phyloP scores from a whole-genome alignment of 2,329 filamentous ascomycete species.

The Alternaria infectoria region DNA sequence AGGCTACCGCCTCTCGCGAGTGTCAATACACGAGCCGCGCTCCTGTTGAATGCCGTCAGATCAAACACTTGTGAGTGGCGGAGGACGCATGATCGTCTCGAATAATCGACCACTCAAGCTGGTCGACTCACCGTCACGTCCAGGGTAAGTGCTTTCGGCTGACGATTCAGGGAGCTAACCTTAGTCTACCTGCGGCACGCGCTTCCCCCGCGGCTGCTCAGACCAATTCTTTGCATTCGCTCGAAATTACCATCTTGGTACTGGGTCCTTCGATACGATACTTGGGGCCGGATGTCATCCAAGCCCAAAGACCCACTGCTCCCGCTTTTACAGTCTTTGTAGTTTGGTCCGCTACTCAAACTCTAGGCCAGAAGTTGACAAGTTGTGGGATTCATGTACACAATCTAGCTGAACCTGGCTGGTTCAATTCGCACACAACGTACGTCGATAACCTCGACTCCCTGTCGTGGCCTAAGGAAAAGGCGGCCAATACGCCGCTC shows the following conservation, averaged over 20 bases:
- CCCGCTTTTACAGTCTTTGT: not conserved
- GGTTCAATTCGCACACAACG: not conserved
- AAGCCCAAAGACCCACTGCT: not conserved
- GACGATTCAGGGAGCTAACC: not conserved
- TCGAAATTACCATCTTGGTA: not conserved
- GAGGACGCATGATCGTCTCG: not conserved
- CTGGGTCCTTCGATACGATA: not conserved
- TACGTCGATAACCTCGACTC: not conserved
- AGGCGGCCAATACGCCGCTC: not conserved
- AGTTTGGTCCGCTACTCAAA: not conserved
- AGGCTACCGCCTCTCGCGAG: not conserved
- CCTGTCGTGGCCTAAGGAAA: not conserved
- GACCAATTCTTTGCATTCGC: not conserved
- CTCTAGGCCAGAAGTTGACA: not conserved
- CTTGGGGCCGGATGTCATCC: not conserved
- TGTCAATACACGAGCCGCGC: not conserved
- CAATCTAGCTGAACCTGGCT: not conserved
- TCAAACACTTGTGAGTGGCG: not conserved
- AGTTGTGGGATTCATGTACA: not conserved
- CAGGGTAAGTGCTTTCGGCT: not conserved
- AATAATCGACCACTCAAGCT: conserved; percentile 2
- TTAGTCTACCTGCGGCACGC: not conserved
- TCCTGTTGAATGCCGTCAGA: not conserved
- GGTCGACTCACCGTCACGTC: not conserved
- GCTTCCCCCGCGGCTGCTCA: not conserved